These are phyloP conservation scores for Hondaea fermentalgiana DNA, from an alignment of 108 stramenopile genomes.

Conservation along the genomic window DNA sequence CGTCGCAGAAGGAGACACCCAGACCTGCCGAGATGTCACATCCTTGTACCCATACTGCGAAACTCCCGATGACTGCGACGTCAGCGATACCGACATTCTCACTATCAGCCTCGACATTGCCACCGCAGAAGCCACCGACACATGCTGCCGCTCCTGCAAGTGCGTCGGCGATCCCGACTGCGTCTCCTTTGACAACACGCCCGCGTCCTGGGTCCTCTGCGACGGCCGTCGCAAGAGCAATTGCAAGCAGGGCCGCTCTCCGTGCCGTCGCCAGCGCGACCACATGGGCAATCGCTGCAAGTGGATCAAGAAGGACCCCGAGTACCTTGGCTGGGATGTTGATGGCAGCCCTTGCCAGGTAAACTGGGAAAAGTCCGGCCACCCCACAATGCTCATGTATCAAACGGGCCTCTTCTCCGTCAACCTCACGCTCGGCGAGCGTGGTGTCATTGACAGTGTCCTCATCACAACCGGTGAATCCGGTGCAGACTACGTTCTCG, in stretches of 20 bases:
- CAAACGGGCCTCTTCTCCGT: neutral
- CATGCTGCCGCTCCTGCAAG: neutral
- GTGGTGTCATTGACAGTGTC: neutral
- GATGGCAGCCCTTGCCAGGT: neutral
- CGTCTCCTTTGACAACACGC: conserved; percentile 2
- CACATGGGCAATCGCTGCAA: neutral
- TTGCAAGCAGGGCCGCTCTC: neutral
- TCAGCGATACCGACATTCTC: neutral
- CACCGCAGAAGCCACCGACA: neutral
- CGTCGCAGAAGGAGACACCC: no score
- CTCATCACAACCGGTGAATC: neutral
- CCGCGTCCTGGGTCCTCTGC: neutral
- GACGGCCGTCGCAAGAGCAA: neutral
- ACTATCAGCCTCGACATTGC: neutral
- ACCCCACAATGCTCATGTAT: neutral
- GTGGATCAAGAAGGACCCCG: neutral
- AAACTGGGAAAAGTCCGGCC: neutral
- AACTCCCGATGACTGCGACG: neutral
- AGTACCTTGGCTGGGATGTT: neutral
- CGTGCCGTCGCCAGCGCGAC: neutral
- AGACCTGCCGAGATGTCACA: neutral
- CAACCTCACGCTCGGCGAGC: neutral
- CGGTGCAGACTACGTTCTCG: neutral
- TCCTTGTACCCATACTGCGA: neutral
- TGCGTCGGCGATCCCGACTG: conserved; percentile 9